phyloP scores from a whole-genome alignment of 306 rosid genomes.

The Corylus avellana region DNA sequence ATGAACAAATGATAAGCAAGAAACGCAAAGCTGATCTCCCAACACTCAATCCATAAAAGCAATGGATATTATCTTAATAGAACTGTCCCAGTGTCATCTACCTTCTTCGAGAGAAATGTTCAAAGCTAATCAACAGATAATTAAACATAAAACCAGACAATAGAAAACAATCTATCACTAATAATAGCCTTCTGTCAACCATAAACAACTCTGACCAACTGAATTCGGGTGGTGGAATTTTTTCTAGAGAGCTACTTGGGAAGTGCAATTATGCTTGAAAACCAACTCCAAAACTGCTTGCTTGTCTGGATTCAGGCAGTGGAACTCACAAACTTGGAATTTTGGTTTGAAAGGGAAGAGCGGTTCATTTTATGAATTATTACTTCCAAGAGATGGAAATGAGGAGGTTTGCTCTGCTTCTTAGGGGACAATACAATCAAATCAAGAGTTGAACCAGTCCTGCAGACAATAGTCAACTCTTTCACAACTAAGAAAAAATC shows the following conservation, averaged over 20 bases:
- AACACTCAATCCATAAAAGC: neutral
- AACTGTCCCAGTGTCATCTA: neutral
- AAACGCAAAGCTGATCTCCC: neutral
- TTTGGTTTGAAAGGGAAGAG: too few relatives aligned
- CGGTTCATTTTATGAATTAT: neutral
- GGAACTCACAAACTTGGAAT: neutral
- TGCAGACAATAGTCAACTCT: neutral
- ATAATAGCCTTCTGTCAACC: neutral
- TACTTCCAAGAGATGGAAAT: neutral
- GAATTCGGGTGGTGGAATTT: neutral
- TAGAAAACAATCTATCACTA: neutral
- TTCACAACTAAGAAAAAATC: neutral
- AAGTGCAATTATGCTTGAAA: neutral
- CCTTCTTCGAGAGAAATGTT: neutral
- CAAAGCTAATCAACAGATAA: neutral
- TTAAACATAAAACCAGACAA: conserved; percentile 1
- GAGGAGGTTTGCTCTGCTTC: neutral
- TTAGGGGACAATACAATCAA: neutral
- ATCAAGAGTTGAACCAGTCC: neutral
- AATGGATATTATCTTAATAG: neutral
- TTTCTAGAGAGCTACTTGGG: neutral
- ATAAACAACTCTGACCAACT: neutral
- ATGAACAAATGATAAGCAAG: neutral
- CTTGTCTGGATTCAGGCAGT: neutral
- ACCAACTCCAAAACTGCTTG: neutral